A percentile compares a stretch with the other conserved stretches of the same genome.
Evolutionary conservation across 169 alveolate species (phyloP).

Genomic region (Babesia ovis): DNA sequence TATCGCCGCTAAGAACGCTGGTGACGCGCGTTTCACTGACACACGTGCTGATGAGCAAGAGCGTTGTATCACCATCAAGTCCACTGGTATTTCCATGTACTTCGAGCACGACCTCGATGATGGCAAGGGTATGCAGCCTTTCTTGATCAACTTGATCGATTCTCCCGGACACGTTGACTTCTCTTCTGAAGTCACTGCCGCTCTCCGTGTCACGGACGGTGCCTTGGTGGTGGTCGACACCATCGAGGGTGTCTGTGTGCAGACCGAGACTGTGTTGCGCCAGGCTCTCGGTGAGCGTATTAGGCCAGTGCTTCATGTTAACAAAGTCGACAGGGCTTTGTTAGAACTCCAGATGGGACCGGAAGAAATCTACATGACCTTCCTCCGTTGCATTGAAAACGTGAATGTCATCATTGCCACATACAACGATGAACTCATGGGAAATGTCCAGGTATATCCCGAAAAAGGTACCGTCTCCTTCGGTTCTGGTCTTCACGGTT

Average conservation of each 20-base stretch:
- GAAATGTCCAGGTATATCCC: constrained; percentile 95
- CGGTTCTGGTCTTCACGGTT: constrained; percentile 98
- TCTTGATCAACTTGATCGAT: constrained; percentile 97
- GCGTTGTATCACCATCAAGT: constrained; percentile 99
- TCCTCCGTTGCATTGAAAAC: constrained; percentile 94
- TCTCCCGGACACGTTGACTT: constrained; percentile 99
- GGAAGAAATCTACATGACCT: constrained; percentile 96
- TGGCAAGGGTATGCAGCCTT: constrained; percentile 87
- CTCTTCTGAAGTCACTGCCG: constrained; percentile 99
- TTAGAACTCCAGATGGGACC: constrained; percentile 97
- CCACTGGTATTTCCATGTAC: constrained; percentile 98
- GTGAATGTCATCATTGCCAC: constrained; percentile 97
- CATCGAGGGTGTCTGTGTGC: constrained; percentile 99
- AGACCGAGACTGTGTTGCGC: constrained; percentile 98
- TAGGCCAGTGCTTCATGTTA: constrained; percentile 97
- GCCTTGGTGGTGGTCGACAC: constrained; percentile 99
- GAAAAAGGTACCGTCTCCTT: constrained; percentile 97
- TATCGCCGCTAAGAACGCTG: constrained; percentile 97
- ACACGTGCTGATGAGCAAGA: constrained; percentile 99
- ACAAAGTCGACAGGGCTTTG: constrained; percentile 97
- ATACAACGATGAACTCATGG: constrained; percentile 94
- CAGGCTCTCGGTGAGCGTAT: constrained; percentile 98
- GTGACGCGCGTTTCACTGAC: constrained; percentile 99
- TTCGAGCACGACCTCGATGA: constrained; percentile 95
- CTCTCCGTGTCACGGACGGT: constrained; percentile 99